These are phyloP conservation scores for Rhododendron ferrugineum DNA, from an alignment of 148 eudicot genomes.

Conservation along the genomic window DNA sequence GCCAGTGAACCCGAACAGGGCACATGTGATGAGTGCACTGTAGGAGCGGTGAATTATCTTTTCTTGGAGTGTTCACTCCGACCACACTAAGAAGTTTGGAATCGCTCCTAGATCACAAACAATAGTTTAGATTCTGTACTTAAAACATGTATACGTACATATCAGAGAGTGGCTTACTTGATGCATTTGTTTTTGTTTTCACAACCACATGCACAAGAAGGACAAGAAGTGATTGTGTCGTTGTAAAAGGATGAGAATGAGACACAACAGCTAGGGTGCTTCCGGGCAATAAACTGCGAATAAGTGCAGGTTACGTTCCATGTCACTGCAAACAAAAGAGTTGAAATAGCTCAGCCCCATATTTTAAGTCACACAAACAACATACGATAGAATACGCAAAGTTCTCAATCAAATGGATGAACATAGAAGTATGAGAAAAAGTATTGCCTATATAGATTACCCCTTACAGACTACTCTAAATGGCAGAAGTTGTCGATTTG, in stretches of 20 bases:
- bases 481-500: background rate
- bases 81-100: slow-evolving; percentile 51
- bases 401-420: background rate
- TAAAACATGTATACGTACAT: background rate
- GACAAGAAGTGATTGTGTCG: slow-evolving; percentile 75
- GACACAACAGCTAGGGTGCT: slow-evolving; percentile 78
- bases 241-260: slow-evolving; percentile 89
- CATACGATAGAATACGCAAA: background rate
- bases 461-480: background rate
- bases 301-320: slow-evolving; percentile 97
- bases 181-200: slow-evolving; percentile 64
- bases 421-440: background rate
- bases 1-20: slow-evolving; percentile 92
- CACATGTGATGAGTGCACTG: slow-evolving; percentile 94
- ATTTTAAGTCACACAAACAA: background rate
- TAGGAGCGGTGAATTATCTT: slow-evolving; percentile 56
- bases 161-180: slow-evolving; percentile 38
- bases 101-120: slow-evolving; percentile 45
- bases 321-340: slow-evolving; percentile 56
- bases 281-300: slow-evolving; percentile 77
- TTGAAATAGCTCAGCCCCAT: background rate
- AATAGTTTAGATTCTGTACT: background rate
- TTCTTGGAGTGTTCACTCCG: slow-evolving; percentile 55
- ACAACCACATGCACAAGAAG: slow-evolving; percentile 87
- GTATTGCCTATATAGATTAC: background rate